Base-by-base conservation (phyloP, 495 filamentous ascomycete genomes). In the Lophiostoma macrostomum region DNA sequence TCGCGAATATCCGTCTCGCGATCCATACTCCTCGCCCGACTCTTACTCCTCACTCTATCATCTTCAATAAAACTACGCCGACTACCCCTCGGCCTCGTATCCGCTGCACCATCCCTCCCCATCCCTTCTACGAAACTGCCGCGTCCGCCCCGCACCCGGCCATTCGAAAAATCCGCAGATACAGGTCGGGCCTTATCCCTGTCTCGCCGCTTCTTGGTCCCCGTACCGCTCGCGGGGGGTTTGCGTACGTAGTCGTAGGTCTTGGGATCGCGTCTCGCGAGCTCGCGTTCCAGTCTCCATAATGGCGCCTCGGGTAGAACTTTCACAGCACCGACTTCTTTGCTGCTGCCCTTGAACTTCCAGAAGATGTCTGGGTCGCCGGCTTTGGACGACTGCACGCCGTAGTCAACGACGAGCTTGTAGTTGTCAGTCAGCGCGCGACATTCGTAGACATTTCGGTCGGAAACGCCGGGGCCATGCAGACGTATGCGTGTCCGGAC, bases 401-500 rank as follows among this genome's bases (percentile, higher is more conserved):
- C 44, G 57, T 66, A 64, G 51, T 71, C 68, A 39, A 72, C 62
- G 48, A 66, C 64, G 40, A 72, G 58, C 19, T 64, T 62, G 74
- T 74, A 77, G 62, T 63, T 70, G 42, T 54, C 61, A 3, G 44
- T 46, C 5, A 86, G 68, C 0, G 80, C 75, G 4, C 71, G 67
- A 44, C 74, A 77, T 39, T 74, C 71, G 68, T 83, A 86, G 27
- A 67, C 22, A 7, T 68, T 72, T 22, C 64, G 61, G 64, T 85
- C 82, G 52, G 82, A 73, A 47, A 76, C 69, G 2, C 79, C 80
- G 16, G 83, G 73, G 0, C 82, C 83, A 36, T 70, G 63, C 57
- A 80, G 58, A 56, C 75, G 49, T 67, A 79, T 64, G 16, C 83
- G 73, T 5, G 81, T 70, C 11, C 83, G 74, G 5, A 81, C 82